Percentiles rank a stretch among this genome's conserved stretches.
Conservation (phyloP, 306 rosid species). For the Sicyos baderoa region DNA sequence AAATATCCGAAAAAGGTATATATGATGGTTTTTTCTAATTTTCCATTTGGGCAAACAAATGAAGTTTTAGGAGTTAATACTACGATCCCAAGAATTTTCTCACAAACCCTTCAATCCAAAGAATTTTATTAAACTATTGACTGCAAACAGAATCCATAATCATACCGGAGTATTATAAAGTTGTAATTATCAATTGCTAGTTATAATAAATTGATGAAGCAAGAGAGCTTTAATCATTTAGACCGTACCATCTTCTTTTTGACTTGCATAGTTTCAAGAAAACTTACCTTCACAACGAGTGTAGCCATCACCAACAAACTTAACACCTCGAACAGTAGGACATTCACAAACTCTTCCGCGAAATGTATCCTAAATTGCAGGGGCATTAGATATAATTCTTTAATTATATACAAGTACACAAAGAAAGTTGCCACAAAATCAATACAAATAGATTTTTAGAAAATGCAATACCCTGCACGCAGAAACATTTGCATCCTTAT, state of each 20-base stretch:
- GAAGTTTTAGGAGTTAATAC: background rate
- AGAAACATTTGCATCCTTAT: slow-evolving; percentile 54
- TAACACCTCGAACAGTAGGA: slow-evolving; percentile 71
- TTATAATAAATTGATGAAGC: background rate
- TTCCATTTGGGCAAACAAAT: slow-evolving; percentile 7
- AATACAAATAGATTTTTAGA: slow-evolving; percentile 15
- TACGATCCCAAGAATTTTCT: slow-evolving; percentile 2
- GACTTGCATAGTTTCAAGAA: slow-evolving; percentile 5
- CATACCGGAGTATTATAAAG: background rate
- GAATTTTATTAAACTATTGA: background rate
- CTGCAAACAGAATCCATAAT: background rate
- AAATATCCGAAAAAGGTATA: background rate
- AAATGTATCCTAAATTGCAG: slow-evolving; percentile 58
- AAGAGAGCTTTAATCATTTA: background rate
- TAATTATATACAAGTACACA: background rate
- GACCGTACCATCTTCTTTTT: background rate
- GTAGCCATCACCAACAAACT: slow-evolving; percentile 80
- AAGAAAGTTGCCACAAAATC: background rate
- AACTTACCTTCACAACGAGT: slow-evolving; percentile 79
- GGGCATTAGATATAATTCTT: background rate
- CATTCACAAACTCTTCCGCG: slow-evolving; percentile 97
- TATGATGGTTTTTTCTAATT: background rate
- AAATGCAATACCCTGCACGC: slow-evolving; percentile 79
- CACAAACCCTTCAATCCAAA: background rate
- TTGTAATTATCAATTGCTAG: background rate